A percentile compares a stretch with the other conserved stretches of the same genome.
phyloP scores from a whole-genome alignment of 78 protist species.

The Guillardia theta region DNA sequence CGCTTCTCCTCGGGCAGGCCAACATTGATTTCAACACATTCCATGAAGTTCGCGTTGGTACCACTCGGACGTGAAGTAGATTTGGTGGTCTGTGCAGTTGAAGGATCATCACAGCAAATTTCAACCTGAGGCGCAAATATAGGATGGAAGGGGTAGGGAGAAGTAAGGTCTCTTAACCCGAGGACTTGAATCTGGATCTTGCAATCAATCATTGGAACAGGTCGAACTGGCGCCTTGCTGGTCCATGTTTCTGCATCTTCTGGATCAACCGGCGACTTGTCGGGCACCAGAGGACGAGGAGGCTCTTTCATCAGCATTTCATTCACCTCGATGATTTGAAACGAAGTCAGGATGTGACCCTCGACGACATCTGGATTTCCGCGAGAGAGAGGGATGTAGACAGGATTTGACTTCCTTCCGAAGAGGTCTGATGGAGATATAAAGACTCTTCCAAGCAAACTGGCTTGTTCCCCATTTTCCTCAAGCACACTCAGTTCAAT shows the following conservation, averaged over 20 bases:
- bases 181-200: constrained; percentile 19
- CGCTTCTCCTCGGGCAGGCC: background rate
- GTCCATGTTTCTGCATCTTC: background rate
- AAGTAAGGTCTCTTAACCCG: background rate
- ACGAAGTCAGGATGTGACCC: background rate
- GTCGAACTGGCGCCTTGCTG: background rate
- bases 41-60: background rate
- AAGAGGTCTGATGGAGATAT: background rate
- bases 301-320: background rate
- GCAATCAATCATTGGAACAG: background rate
- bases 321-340: background rate
- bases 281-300: background rate
- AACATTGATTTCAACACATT: background rate
- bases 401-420: background rate
- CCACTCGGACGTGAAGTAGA: background rate
- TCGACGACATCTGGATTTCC: background rate
- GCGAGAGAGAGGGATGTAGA: background rate
- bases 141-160: background rate
- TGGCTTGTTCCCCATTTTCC: background rate
- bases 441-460: background rate
- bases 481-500: background rate
- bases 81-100: background rate
- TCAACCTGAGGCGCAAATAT: background rate
- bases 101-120: background rate
- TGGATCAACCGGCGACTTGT: background rate